phyloP scores from a whole-genome alignment of 495 filamentous ascomycete species.

The Staphylotrichum longicolle region DNA sequence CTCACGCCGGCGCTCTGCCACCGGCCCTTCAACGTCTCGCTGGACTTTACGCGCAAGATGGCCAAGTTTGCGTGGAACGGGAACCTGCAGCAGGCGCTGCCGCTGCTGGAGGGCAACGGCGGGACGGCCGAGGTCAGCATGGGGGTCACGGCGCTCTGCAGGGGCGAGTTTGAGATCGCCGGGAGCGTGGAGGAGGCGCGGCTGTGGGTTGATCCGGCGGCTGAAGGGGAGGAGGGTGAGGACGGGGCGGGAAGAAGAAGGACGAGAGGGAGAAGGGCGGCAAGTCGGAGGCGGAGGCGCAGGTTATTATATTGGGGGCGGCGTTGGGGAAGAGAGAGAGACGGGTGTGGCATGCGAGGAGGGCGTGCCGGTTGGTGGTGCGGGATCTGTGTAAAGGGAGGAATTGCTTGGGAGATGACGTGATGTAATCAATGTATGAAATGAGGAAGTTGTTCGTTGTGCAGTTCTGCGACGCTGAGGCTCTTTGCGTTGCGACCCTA shows the following conservation, averaged over 20 bases:
- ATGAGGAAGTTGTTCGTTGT: too few relatives aligned
- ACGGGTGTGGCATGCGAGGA: constrained; percentile 69
- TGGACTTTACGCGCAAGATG: constrained; percentile 74
- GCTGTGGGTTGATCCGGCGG: constrained; percentile 50
- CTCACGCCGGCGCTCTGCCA: constrained; percentile 74
- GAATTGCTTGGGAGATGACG: background rate
- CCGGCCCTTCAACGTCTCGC: constrained; percentile 67
- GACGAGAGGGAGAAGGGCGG: constrained; percentile 65
- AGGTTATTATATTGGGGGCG: constrained; percentile 49
- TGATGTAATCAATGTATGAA: background rate
- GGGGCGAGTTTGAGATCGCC: constrained; percentile 78
- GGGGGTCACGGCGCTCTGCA: constrained; percentile 68
- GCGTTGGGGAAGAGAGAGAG: constrained; percentile 59
- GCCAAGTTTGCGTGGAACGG: constrained; percentile 75
- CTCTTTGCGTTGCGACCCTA: too few relatives aligned
- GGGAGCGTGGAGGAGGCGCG: constrained; percentile 78
- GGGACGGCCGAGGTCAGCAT: constrained; percentile 55
- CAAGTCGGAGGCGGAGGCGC: constrained; percentile 46
- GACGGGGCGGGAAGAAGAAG: constrained; percentile 22
- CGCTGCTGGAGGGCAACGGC: constrained; percentile 55
- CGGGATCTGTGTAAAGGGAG: constrained; percentile 32
- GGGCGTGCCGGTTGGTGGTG: constrained; percentile 62
- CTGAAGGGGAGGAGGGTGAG: constrained; percentile 39
- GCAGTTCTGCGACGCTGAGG: too few relatives aligned
- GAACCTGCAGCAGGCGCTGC: constrained; percentile 70